Evolutionary conservation across 768 basidiomycete genomes (phyloP), one percentile per base, ranked within the genome.

Genomic region (Imleria badia): DNA sequence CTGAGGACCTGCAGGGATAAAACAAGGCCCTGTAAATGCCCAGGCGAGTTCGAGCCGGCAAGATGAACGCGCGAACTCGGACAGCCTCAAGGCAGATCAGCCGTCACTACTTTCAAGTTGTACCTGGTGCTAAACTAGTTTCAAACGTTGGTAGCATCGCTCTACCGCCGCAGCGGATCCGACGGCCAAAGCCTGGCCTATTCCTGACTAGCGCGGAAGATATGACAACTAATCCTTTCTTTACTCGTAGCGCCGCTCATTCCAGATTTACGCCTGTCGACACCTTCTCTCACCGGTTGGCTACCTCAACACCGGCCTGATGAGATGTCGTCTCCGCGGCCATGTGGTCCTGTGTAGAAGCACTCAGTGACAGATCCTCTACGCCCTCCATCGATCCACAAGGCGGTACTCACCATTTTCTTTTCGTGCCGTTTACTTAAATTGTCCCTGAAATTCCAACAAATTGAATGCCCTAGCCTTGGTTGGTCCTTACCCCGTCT

Each of bases 51-150:
- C 6, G 6, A 26, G 1, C 36, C 36, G 40, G 47, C 46, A 15
- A 61, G 47, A 63, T 61, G 62, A 63, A 61, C 62, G 62, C 62
- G 62, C 36, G 62, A 63, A 63, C 47, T 1, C 8, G 34, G 20
- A 9, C 34, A 8, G 55, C 62, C 62, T 65, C 50, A 42, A 63
- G 63, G 63, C 55, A 49, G 52, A 63, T 55, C 58, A 39, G 31
- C 42, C 41, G 26, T 6, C 4, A 26, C 26, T 26, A 26, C n/a
- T n/a, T n/a, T n/a, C n/a, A n/a, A n/a, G 30, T 51, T 19, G 61
- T 52, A 45, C 52, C 62, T 63, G 62, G 42, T 33, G 31, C 60
- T 22, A 39, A 49, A 17, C 14, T 3, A 20, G 33, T n/a, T 31
- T 31, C 34, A 14, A 17, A 30, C 17, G 13, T 48, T 54, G 14